phyloP scores from a whole-genome alignment of 2,329 filamentous ascomycete species.

The Cladosporium sp. region DNA sequence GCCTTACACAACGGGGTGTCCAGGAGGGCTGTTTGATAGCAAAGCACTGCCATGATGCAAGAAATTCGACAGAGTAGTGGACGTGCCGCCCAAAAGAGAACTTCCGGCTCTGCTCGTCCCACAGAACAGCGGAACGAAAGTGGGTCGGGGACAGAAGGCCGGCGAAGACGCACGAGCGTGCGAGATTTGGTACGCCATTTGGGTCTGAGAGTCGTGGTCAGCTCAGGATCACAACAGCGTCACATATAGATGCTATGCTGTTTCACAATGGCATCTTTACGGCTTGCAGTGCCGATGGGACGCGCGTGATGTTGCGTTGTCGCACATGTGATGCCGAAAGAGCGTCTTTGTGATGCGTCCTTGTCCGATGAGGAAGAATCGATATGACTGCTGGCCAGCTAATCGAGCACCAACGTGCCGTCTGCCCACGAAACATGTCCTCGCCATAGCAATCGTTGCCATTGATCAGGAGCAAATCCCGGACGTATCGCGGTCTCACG shows the following conservation, averaged over 20 bases:
- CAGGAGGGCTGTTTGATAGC: not conserved
- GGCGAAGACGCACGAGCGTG: constrained; percentile 12
- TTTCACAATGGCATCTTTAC: not conserved
- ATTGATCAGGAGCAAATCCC: not conserved
- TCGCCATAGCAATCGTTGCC: not conserved
- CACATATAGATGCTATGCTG: not conserved
- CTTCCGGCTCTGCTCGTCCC: not conserved
- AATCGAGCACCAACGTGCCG: not conserved
- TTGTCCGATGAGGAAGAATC: not conserved
- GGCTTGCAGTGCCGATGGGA: not conserved
- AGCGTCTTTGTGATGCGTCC: not conserved
- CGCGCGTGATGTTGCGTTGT: not conserved
- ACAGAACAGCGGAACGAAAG: constrained; percentile 9
- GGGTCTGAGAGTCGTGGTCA: not conserved
- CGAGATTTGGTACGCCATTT: not conserved
- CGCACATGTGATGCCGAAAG: not conserved
- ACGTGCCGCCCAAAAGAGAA: not conserved
- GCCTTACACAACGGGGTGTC: not conserved
- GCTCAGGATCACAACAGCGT: constrained; percentile 2
- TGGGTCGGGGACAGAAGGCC: constrained; percentile 4
- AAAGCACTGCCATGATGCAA: constrained; percentile 7
- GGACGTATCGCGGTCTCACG: constrained; percentile 8
- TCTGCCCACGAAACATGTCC: not conserved
- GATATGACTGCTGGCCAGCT: not conserved
- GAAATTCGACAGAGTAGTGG: not conserved